A percentile compares a stretch with the other conserved stretches of the same genome.
These are phyloP conservation scores for Zygosaccharomyces sapae DNA, from an alignment of 1,139 yeast genomes.

Conservation along the genomic window DNA sequence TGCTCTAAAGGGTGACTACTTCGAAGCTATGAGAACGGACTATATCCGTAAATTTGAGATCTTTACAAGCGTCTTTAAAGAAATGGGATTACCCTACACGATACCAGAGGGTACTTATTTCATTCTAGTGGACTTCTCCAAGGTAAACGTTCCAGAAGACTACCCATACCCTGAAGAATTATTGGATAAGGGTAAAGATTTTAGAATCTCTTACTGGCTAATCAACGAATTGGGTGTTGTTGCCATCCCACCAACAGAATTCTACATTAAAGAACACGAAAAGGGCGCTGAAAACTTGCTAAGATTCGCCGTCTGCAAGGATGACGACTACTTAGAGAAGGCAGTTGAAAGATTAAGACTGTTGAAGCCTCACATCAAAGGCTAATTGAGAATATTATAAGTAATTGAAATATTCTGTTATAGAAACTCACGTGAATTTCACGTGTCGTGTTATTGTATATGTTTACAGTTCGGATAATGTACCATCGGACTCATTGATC, in stretches of 20 bases:
- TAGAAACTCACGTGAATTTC: not conserved
- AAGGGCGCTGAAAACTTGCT: conserved; percentile 76
- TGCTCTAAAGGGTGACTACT: conserved; percentile 63
- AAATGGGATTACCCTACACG: conserved; percentile 82
- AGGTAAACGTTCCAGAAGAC: conserved; percentile 70
- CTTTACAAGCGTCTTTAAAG: conserved; percentile 75
- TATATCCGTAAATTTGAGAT: conserved; percentile 68
- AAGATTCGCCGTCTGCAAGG: conserved; percentile 95
- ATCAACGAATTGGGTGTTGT: conserved; percentile 91
- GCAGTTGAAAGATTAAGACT: conserved; percentile 73
- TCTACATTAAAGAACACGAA: conserved; percentile 67
- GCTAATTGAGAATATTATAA: not conserved
- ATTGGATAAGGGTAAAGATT: conserved; percentile 68
- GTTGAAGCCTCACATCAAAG: conserved; percentile 56
- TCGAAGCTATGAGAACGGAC: conserved; percentile 59
- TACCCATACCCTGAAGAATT: conserved; percentile 71
- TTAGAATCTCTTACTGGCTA: conserved; percentile 86
- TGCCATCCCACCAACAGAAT: conserved; percentile 94
- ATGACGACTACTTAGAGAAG: conserved; percentile 68
- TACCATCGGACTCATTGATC: not conserved
- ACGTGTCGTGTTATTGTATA: not conserved
- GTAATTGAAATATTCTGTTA: not conserved
- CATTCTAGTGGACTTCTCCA: conserved; percentile 78
- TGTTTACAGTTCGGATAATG: not conserved
- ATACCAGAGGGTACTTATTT: conserved; percentile 91